Percentiles rank a stretch among this genome's conserved stretches.
phyloP scores from a whole-genome alignment of 1,284 basidiomycete species.

The Puccinia polysora region DNA sequence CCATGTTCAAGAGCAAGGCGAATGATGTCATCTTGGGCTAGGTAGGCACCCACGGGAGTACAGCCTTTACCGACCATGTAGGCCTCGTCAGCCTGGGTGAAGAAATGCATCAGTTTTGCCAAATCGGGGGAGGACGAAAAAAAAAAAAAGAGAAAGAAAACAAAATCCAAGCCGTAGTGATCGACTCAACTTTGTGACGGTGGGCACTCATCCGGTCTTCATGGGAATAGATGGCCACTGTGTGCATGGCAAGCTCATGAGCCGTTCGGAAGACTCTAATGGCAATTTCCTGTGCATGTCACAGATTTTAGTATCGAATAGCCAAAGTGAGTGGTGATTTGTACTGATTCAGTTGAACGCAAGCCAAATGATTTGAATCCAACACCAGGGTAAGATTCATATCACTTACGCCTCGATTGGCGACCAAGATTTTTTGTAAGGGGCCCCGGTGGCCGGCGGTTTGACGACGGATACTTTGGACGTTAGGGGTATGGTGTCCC shows the following conservation, averaged over 20 bases:
- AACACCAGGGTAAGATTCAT: neutral
- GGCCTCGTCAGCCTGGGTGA: conserved; percentile 84
- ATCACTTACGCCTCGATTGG: conserved; percentile 78
- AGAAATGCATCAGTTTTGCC: neutral
- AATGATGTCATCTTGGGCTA: conserved; percentile 96
- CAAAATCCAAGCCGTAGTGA: neutral
- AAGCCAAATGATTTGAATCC: neutral
- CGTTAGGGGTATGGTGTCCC: conserved; percentile 57
- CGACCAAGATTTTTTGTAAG: conserved; percentile 59
- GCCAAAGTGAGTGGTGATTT: too few species aligned
- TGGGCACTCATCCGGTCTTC: conserved; percentile 97
- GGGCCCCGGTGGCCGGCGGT: conserved; percentile 76
- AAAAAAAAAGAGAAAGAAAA: neutral
- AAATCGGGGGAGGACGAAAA: neutral
- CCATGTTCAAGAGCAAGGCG: conserved; percentile 89
- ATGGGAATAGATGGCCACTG: conserved; percentile 94
- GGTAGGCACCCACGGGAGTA: conserved; percentile 91
- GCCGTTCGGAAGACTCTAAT: conserved; percentile 98
- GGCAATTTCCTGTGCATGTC: conserved; percentile 97
- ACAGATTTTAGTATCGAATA: neutral
- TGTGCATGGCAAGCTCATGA: conserved; percentile 98
- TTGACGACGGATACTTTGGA: conserved; percentile 84
- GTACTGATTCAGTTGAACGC: neutral
- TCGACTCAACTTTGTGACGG: conserved; percentile 73
- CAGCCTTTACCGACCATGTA: conserved; percentile 95